Percentiles rank a stretch among this genome's conserved stretches.
phyloP scores from a whole-genome alignment of 2,329 filamentous ascomycete genomes.

The Byssothecium circinans region DNA sequence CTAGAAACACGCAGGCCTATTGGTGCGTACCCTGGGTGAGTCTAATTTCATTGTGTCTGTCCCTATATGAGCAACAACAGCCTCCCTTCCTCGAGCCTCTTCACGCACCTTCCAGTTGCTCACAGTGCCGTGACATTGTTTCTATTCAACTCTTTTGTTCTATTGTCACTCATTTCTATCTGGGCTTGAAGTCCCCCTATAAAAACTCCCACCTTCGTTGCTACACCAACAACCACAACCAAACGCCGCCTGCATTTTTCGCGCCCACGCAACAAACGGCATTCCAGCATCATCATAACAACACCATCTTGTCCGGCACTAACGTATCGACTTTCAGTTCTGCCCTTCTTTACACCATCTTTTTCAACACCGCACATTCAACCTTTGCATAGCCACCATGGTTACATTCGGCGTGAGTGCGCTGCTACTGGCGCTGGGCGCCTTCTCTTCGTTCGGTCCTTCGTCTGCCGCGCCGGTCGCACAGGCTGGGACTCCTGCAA shows the following conservation, averaged over 20 bases:
- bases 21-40: constrained; percentile 37
- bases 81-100: constrained; percentile 18
- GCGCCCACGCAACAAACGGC: constrained; percentile 10
- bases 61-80: constrained; percentile 36
- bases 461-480: constrained; percentile 35
- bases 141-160: constrained; percentile 3
- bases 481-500: constrained; percentile 22
- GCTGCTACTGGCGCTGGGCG: constrained; percentile 42
- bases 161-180: constrained; percentile 34
- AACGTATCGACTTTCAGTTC: constrained; percentile 27
- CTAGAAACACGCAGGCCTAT: constrained; percentile 27
- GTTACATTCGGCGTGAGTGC: constrained; percentile 41
- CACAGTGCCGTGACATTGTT: constrained; percentile 30
- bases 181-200: constrained; percentile 1
- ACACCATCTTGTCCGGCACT: constrained; percentile 33
- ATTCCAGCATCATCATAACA: constrained; percentile 15
- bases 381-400: constrained; percentile 37
- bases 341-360: constrained; percentile 18
- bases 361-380: constrained; percentile 17
- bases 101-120: constrained; percentile 39
- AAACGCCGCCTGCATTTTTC: constrained; percentile 7
- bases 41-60: constrained; percentile 19
- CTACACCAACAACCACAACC: constrained; percentile 9
- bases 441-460: constrained; percentile 35
- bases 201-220: constrained; percentile 5